These are phyloP conservation scores for Russula ochroleuca DNA, from an alignment of 768 basidiomycete genomes.

Conservation along the genomic window DNA sequence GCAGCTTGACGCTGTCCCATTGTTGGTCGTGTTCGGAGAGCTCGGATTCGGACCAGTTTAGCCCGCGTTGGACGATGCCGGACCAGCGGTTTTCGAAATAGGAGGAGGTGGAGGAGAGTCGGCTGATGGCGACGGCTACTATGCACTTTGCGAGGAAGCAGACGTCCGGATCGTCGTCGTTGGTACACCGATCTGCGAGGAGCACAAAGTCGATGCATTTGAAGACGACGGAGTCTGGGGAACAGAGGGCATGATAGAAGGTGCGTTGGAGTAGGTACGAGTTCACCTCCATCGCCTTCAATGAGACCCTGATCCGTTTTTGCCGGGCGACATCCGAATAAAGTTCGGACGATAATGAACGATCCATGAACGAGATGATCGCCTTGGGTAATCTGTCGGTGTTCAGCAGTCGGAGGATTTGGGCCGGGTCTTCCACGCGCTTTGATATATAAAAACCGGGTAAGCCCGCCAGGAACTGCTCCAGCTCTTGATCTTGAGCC, in stretches of 20 bases:
- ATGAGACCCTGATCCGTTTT: neutral
- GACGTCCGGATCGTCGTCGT: neutral
- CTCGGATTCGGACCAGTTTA: neutral
- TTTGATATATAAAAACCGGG: constrained; percentile 16
- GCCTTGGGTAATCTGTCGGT: constrained; percentile 4
- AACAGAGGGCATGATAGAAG: constrained; percentile 9
- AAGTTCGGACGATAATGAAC: constrained; percentile 8
- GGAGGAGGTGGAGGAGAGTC: neutral
- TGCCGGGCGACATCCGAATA: neutral
- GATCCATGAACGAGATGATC: constrained; percentile 12
- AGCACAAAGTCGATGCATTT: constrained; percentile 7
- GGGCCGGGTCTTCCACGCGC: constrained; percentile 1
- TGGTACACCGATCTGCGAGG: neutral
- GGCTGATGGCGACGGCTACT: constrained; percentile 7
- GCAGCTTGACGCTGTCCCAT: neutral
- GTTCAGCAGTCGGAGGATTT: neutral
- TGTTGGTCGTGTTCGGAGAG: neutral
- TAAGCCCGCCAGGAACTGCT: constrained; percentile 11
- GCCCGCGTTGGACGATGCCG: neutral
- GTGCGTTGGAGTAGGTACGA: constrained; percentile 9
- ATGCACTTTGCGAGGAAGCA: constrained; percentile 9
- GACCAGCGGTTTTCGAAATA: neutral
- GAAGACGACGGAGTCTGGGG: neutral
- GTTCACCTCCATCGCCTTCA: constrained; percentile 4
- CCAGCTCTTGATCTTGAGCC: constrained; percentile 10